These are phyloP conservation scores for Pythium plurisporium DNA, from an alignment of 352 stramenopile species.

Conservation along the genomic window DNA sequence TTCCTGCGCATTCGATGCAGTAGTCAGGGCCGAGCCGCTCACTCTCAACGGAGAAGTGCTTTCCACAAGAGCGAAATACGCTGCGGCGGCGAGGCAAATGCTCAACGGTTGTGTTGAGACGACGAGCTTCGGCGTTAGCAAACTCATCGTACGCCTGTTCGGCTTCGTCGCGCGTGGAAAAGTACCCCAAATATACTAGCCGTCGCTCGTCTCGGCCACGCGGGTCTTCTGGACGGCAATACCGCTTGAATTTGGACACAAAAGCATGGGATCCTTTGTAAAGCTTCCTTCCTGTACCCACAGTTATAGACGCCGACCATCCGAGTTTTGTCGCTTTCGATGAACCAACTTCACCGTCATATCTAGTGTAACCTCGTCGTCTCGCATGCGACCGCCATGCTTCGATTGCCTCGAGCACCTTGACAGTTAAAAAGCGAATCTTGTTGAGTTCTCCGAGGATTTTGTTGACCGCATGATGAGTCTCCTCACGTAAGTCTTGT, in stretches of 20 bases:
- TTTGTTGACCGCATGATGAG: slow-evolving; percentile 26
- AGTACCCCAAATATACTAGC: slow-evolving; percentile 71
- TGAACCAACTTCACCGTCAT: slow-evolving; percentile 24
- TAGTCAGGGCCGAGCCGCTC: slow-evolving; percentile 57
- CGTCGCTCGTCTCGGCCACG: slow-evolving; percentile 50
- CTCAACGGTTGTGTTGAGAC: slow-evolving; percentile 56
- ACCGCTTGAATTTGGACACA: slow-evolving; percentile 66
- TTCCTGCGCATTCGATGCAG: slow-evolving; percentile 74
- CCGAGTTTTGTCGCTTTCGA: slow-evolving; percentile 28
- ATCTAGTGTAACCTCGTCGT: slow-evolving; percentile 43
- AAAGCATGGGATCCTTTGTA: slow-evolving; percentile 73
- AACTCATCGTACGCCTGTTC: slow-evolving; percentile 68
- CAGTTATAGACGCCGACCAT: slow-evolving; percentile 68
- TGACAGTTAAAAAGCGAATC: slow-evolving; percentile 61
- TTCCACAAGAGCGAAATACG: slow-evolving; percentile 73
- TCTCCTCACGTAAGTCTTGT: slow-evolving; percentile 51
- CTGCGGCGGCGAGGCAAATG: slow-evolving; percentile 51
- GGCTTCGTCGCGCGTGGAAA: slow-evolving; percentile 54
- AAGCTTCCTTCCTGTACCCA: slow-evolving; percentile 56
- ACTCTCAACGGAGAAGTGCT: slow-evolving; percentile 80
- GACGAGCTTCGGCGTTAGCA: slow-evolving; percentile 48
- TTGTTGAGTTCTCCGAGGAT: slow-evolving; percentile 48
- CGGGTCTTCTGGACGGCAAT: slow-evolving; percentile 54
- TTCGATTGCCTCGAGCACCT: slow-evolving; percentile 65
- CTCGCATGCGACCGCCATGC: slow-evolving; percentile 50